Conservation (phyloP, 768 basidiomycete genomes). For the Mycena rebaudengoi region DNA sequence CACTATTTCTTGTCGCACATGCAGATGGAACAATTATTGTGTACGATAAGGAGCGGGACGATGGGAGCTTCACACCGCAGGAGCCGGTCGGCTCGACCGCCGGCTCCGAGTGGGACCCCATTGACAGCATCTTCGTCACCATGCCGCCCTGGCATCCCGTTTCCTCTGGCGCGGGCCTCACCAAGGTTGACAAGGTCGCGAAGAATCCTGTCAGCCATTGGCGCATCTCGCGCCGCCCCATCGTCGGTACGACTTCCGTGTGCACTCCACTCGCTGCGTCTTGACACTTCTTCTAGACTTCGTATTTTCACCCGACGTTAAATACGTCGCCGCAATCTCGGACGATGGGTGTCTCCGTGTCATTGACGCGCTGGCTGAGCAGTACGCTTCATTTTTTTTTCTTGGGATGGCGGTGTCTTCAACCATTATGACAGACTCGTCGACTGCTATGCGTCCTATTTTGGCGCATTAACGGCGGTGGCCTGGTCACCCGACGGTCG, state of each 20-base stretch:
- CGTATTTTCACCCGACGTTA: slow-evolving; percentile 93
- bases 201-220: slow-evolving; percentile 95
- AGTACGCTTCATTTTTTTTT: slow-evolving; percentile 50
- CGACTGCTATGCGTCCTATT: slow-evolving; percentile 95
- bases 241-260: slow-evolving; percentile 65
- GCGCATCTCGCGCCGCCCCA: slow-evolving; percentile 74
- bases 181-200: slow-evolving; percentile 69
- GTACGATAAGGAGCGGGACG: slow-evolving; percentile 92
- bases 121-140: slow-evolving; percentile 79
- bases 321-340: slow-evolving; percentile 87
- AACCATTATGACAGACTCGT: slow-evolving; percentile 67
- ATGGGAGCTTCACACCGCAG: slow-evolving; percentile 75
- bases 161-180: slow-evolving; percentile 47
- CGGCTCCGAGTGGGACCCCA: slow-evolving; percentile 75
- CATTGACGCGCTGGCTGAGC: slow-evolving; percentile 87
- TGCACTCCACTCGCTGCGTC: not conserved
- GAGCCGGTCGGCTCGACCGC: slow-evolving; percentile 50
- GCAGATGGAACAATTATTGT: slow-evolving; percentile 90
- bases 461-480: slow-evolving; percentile 88
- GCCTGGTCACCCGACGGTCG: slow-evolving; percentile 97
- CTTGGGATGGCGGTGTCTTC: too few relatives aligned
- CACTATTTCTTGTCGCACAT: slow-evolving; percentile 87
- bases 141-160: slow-evolving; percentile 89
- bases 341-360: slow-evolving; percentile 94
- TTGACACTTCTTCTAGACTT: slow-evolving; percentile 63